phyloP scores from a whole-genome alignment of 2,329 filamentous ascomycete genomes.

The Rhexocercosporidium sp. region DNA sequence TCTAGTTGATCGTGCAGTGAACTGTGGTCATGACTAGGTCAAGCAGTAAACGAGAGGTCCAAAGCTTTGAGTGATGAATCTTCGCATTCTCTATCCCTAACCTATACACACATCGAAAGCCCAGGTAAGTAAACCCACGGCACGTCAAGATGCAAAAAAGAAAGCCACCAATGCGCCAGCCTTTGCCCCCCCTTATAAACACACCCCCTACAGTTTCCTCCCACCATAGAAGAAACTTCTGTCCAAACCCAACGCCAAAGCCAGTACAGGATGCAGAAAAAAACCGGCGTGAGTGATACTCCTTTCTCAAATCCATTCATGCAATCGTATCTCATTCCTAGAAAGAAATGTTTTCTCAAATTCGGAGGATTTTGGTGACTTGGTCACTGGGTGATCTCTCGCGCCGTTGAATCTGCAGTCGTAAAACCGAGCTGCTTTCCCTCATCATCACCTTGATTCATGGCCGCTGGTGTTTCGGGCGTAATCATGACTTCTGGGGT shows the following conservation, averaged over 20 bases:
- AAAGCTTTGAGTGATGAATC: slow-evolving; percentile 10
- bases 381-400: slow-evolving; percentile 32
- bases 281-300: slow-evolving; percentile 6
- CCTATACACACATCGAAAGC: slow-evolving; percentile 13
- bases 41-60: not conserved
- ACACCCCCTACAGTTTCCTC: slow-evolving; percentile 6
- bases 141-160: slow-evolving; percentile 6
- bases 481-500: slow-evolving; percentile 40
- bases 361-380: not conserved
- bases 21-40: not conserved
- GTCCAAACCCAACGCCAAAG: slow-evolving; percentile 26
- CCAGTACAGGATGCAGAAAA: slow-evolving; percentile 26
- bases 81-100: slow-evolving; percentile 14
- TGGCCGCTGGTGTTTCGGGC: slow-evolving; percentile 36
- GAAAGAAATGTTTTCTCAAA: slow-evolving; percentile 5
- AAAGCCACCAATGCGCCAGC: slow-evolving; percentile 14
- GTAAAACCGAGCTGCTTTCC: slow-evolving; percentile 38
- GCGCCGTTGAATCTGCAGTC: slow-evolving; percentile 20
- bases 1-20: not conserved
- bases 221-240: not conserved
- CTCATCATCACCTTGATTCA: slow-evolving; percentile 28
- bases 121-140: not conserved
- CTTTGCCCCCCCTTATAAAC: slow-evolving; percentile 18
- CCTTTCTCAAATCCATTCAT: slow-evolving; percentile 26
- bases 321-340: slow-evolving; percentile 26